Evolutionary conservation across 1,284 basidiomycete species (phyloP), one percentile per base, ranked within the genome.

Genomic region (Fomitopsis schrenkii): DNA sequence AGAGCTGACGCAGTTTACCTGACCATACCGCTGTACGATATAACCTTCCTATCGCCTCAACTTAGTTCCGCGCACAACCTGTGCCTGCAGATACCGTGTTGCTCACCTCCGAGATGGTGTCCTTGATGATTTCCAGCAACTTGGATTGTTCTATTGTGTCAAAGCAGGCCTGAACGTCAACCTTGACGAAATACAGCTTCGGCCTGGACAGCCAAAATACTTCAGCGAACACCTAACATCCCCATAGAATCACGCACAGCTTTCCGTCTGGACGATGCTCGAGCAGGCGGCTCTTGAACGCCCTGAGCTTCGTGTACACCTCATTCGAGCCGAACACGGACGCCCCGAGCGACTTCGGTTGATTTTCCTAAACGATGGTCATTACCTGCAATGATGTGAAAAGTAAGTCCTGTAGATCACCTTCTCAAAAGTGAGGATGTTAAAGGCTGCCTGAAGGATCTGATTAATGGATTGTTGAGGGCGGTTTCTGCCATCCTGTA

Each of bases 91-190:
- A 19, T 36, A 8, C 30, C 30, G 30, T 33, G 30, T 8, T 45
- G 5, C 26, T 62, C 61, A 93, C 94, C 78, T 93, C 85, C 2
- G 87, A 87, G 38, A 97, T 80, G 8, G 96, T 71, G 1, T 85
- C 76, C 26, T 83, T 81, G 42, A 98, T 74, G 35, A 99, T 94
- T 40, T 84, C 78, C 15, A 99, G 75, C 54, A 99, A 76, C 69
- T 91, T 95, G 26, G 83, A 81, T 72, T 99, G 97, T 48, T 95
- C 89, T 9, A 99, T 98, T 0, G 93, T 95, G 75, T 99, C 97
- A 77, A 98, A 99, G 63, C 95, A 97, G 1, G 95, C 90, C 63
- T 91, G 89, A 15, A 99, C 94, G 71, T 99, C 97, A 35, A 97
- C 87, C 74, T 99, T 99, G 63, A 96, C 95, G 70, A 99, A 97